phyloP scores from a whole-genome alignment of 495 filamentous ascomycete species.

The Paragyromitra xinjiangensis region DNA sequence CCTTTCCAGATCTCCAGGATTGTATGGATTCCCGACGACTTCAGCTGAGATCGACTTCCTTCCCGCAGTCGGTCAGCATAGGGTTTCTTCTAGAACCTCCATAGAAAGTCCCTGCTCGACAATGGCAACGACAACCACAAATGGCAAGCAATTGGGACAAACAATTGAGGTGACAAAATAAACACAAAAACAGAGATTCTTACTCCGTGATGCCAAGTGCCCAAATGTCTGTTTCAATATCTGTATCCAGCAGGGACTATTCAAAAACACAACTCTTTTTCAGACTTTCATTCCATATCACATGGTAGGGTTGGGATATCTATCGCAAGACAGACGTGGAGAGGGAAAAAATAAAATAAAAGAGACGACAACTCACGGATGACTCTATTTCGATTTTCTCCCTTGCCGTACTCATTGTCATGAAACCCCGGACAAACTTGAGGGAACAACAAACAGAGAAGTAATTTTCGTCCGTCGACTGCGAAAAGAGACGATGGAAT shows the following conservation, averaged over 20 bases:
- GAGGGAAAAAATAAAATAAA: slow-evolving; percentile 13
- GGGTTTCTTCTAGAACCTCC: slow-evolving; percentile 46
- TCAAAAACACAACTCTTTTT: slow-evolving; percentile 34
- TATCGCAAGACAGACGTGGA: slow-evolving; percentile 16
- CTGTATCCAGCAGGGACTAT: slow-evolving; percentile 56
- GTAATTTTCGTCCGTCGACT: slow-evolving; percentile 51
- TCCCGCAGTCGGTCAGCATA: slow-evolving; percentile 51
- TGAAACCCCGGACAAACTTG: slow-evolving; percentile 50
- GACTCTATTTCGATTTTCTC: slow-evolving; percentile 55
- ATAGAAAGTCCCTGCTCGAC: slow-evolving; percentile 28
- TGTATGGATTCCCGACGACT: slow-evolving; percentile 55
- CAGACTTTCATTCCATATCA: slow-evolving; percentile 39
- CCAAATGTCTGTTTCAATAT: slow-evolving; percentile 57
- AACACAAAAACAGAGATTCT: slow-evolving; percentile 42
- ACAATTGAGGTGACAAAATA: slow-evolving; percentile 29
- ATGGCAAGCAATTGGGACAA: not conserved
- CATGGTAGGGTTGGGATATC: slow-evolving; percentile 35
- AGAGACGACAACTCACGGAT: slow-evolving; percentile 47
- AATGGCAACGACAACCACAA: slow-evolving; percentile 22
- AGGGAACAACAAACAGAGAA: slow-evolving; percentile 53
- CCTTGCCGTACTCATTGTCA: slow-evolving; percentile 51
- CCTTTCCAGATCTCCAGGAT: slow-evolving; percentile 54
- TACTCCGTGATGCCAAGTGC: slow-evolving; percentile 59
- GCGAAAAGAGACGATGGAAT: slow-evolving; percentile 55
- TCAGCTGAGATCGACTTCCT: slow-evolving; percentile 57